Percentiles rank a stretch among this genome's conserved stretches.
Evolutionary conservation across 345 rosid genomes (phyloP).

Genomic region (Erysimum cheiranthoides): DNA sequence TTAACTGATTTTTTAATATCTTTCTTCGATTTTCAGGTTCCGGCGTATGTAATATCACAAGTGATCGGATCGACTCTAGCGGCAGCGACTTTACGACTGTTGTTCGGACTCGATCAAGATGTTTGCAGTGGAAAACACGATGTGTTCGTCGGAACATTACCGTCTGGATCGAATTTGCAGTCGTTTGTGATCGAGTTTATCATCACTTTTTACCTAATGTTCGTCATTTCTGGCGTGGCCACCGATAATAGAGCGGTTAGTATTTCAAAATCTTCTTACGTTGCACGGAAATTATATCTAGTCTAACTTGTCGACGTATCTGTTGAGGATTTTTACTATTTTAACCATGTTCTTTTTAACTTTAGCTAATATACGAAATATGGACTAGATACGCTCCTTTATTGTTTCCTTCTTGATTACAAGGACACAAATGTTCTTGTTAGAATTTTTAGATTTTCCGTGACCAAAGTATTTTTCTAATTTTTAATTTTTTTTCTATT

Average conservation of each 20-base stretch:
- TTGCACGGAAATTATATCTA: neutral
- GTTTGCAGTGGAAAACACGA: conserved; percentile 61
- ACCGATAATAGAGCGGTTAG: conserved; percentile 95
- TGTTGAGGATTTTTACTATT: neutral
- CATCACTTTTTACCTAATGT: conserved; percentile 94
- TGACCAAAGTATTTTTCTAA: neutral
- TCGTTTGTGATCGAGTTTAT: conserved; percentile 88
- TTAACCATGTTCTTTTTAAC: conserved; percentile 8
- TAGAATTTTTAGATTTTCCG: neutral
- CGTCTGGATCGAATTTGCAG: conserved; percentile 71
- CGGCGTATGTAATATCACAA: conserved; percentile 74
- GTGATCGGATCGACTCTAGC: conserved; percentile 79
- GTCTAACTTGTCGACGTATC: neutral
- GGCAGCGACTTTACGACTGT: conserved; percentile 71
- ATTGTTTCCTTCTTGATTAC: neutral
- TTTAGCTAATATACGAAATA: conserved; percentile 11
- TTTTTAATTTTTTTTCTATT: neutral
- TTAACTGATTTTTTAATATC: neutral
- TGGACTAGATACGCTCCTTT: neutral
- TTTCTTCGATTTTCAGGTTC: conserved; percentile 55
- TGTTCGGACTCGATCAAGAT: conserved; percentile 54
- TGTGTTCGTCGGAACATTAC: conserved; percentile 75
- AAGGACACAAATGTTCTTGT: neutral
- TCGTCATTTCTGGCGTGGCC: conserved; percentile 82
- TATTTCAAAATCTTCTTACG: conserved; percentile 19